Base-by-base conservation (phyloP, 176 grass and related monocot species). In the Chloris gayana region DNA sequence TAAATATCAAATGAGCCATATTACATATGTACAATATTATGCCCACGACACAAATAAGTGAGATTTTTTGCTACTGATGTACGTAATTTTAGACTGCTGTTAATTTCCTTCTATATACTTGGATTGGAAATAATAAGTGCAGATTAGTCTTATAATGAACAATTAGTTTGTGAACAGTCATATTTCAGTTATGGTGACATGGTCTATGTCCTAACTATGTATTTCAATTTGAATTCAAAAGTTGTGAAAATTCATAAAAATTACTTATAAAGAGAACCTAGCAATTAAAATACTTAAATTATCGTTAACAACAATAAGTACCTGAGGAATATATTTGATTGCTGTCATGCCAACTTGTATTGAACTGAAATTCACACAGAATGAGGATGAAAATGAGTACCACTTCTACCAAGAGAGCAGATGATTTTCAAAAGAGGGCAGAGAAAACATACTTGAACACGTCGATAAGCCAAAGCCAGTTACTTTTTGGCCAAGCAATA, bases 271-370 rank as follows among this genome's bases (percentile, higher is more conserved):
- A 73, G 37, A 42, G 1, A 74, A 73, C 22, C n/a, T 59, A 21
- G 4, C 69, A 7, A 4, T 35, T 60, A 14, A 25, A 50, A 60
- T 67, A 73, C 35, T 22, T 50, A 57, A 50, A 50, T 18, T 50
- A 50, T 31, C 56, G 15, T 66, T 21, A 74, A 79, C 31, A 74
- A 73, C 58, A 69, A 74, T 53, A 21, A 76, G 21, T 85, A 98
- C 95, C 95, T 98, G 95, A 67, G 95, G 95, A 59, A 98, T 98
- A 71, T 98, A 98, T 86, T 98, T 98, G 83, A 98, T 94, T 77
- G 95, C 61, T 60, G 95, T 98, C 95, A 98, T 98, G 4, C 84
- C 45, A 87, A 95, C 90, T 80, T 98, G 92, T 84, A 95, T 93
- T 88, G 92, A 87, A 85, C 95, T 98, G 84, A 87, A 89, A 93